These are phyloP conservation scores for Aspergillus wentii DNA, from an alignment of 495 filamentous ascomycete genomes.

Conservation along the genomic window DNA sequence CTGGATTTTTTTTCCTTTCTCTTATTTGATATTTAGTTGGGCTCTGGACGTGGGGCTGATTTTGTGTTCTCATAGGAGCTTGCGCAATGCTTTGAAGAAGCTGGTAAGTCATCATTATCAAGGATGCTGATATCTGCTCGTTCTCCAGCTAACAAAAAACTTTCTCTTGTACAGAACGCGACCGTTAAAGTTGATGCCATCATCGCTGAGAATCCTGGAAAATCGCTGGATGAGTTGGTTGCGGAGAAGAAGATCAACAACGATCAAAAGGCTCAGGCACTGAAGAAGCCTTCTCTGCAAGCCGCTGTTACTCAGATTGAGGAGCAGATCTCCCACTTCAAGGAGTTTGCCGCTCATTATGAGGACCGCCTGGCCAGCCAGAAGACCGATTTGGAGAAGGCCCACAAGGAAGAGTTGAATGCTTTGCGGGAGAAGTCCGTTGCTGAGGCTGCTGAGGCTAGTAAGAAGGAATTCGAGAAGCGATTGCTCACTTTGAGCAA, in stretches of 20 bases:
- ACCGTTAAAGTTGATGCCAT: constrained; percentile 74
- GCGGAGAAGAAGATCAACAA: constrained; percentile 77
- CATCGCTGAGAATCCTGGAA: constrained; percentile 68
- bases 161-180: constrained; percentile 51
- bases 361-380: constrained; percentile 61
- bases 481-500: constrained; percentile 66
- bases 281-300: constrained; percentile 86
- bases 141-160: constrained; percentile 7
- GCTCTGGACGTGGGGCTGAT: constrained; percentile 5
- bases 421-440: constrained; percentile 61
- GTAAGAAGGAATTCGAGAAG: constrained; percentile 45
- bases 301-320: constrained; percentile 68
- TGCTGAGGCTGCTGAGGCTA: constrained; percentile 55
- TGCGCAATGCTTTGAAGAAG: constrained; percentile 85
- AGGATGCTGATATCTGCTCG: no score
- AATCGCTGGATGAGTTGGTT: constrained; percentile 81
- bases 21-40: no score
- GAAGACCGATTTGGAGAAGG: constrained; percentile 67
- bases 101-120: constrained; percentile 53
- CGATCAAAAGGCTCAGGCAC: constrained; percentile 84
- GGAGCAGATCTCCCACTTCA: constrained; percentile 79
- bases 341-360: constrained; percentile 75
- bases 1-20: no score
- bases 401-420: constrained; percentile 65
- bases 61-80: constrained; percentile 48